Conservation (phyloP, 2,329 filamentous ascomycete species). For the Helminthosporium solani region DNA sequence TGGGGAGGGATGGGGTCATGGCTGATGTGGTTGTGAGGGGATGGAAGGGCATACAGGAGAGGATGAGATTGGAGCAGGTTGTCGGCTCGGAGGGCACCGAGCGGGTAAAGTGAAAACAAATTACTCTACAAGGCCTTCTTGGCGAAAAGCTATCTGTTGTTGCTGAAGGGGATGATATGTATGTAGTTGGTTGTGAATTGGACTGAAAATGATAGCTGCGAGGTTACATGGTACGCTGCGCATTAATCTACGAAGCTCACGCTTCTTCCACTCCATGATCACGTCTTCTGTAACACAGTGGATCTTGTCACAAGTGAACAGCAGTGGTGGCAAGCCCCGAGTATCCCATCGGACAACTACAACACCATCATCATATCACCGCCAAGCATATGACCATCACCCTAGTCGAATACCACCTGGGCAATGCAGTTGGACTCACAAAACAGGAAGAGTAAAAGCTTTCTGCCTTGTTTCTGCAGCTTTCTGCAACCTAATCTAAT, state of each 20-base stretch:
- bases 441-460: no score
- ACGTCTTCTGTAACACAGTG: no score
- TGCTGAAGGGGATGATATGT: background rate
- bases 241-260: no score
- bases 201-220: background rate
- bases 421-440: background rate
- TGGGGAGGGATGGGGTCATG: conserved; percentile 44
- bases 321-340: no score
- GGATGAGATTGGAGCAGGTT: conserved; percentile 30
- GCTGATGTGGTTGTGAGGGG: conserved; percentile 50
- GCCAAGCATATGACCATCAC: background rate
- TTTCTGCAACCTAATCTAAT: conserved; percentile 1
- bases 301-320: no score
- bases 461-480: background rate
- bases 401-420: conserved; percentile 8
- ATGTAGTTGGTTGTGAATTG: background rate
- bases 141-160: no score
- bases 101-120: conserved; percentile 6
- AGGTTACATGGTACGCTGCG: background rate
- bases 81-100: conserved; percentile 24
- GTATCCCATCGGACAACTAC: no score
- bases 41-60: conserved; percentile 46
- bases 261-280: no score
- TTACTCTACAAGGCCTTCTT: no score
- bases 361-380: background rate